A percentile compares a stretch with the other conserved stretches of the same genome.
Evolutionary conservation across 345 rosid species (phyloP).

Genomic region (Turritis glabra): DNA sequence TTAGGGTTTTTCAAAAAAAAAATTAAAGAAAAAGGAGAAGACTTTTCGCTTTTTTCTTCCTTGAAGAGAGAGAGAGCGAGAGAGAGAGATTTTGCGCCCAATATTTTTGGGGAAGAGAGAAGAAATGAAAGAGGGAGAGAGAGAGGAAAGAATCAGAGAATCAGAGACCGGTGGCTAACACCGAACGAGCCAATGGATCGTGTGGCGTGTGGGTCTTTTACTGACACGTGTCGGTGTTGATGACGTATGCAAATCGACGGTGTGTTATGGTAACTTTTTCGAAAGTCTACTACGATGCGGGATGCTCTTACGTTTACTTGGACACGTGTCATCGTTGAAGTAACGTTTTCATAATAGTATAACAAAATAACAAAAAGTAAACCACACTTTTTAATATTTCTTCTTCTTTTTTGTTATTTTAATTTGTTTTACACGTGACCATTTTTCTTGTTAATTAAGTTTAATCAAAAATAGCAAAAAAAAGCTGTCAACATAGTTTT

Average conservation of each 20-base stretch:
- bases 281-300: slow-evolving; percentile 21
- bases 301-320: slow-evolving; percentile 2
- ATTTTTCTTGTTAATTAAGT: not conserved
- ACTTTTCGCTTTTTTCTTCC: slow-evolving; percentile 14
- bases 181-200: slow-evolving; percentile 37
- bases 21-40: slow-evolving; percentile 30
- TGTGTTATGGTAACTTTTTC: not conserved
- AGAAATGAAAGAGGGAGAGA: not conserved
- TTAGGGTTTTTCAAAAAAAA: slow-evolving; percentile 45
- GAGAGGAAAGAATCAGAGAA: slow-evolving; percentile 8
- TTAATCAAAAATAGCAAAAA: not conserved
- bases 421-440: not conserved
- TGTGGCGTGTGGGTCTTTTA: slow-evolving; percentile 21
- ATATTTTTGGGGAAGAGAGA: slow-evolving; percentile 11
- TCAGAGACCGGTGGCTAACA: slow-evolving; percentile 36
- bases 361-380: not conserved
- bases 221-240: slow-evolving; percentile 42
- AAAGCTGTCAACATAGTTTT: not conserved
- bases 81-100: slow-evolving; percentile 30
- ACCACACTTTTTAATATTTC: not conserved
- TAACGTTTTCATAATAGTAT: not conserved
- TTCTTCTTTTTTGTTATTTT: not conserved
- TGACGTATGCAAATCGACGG: slow-evolving; percentile 22
- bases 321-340: not conserved
- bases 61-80: slow-evolving; percentile 29